Conservation (phyloP, 2,329 filamentous ascomycete species). For the Fusarium miscanthi region DNA sequence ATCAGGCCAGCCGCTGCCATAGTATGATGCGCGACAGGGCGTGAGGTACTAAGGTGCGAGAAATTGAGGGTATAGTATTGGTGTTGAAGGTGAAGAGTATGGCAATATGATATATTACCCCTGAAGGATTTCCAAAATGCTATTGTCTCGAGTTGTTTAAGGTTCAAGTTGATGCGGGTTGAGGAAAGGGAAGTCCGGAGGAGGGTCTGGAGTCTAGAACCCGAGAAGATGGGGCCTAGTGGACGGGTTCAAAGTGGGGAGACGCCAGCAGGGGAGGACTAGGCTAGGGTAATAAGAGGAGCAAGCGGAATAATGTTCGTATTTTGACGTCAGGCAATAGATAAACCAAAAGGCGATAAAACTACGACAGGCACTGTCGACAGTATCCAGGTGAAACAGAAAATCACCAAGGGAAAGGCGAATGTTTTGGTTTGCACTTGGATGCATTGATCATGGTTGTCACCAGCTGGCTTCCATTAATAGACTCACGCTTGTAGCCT, state of each 20-base stretch:
- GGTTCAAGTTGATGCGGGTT: conserved; percentile 19
- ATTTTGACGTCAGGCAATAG: not conserved
- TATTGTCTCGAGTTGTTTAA: conserved; percentile 7
- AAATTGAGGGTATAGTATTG: not conserved
- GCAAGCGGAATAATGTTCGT: not conserved
- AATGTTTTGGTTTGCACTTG: not conserved
- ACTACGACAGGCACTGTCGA: not conserved
- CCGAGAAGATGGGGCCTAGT: conserved; percentile 20
- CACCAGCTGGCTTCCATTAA: not conserved
- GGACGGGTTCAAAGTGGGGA: conserved; percentile 14
- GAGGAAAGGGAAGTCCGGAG: conserved; percentile 28
- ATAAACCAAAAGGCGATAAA: not conserved
- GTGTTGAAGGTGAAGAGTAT: not conserved
- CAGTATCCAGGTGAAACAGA: not conserved
- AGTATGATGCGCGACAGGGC: conserved; percentile 16
- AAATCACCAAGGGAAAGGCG: not conserved
- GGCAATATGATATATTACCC: not conserved
- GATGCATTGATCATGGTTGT: not conserved
- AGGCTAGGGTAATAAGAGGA: not conserved
- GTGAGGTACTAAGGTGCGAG: not conserved
- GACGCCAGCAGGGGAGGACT: conserved; percentile 12
- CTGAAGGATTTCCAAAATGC: not conserved
- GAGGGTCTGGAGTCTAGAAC: conserved; percentile 29
- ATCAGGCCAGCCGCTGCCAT: conserved; percentile 55
- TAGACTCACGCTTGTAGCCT: not conserved